These are phyloP conservation scores for Sclerotinia spermophila DNA, from an alignment of 2,329 filamentous ascomycete genomes.

Conservation along the genomic window DNA sequence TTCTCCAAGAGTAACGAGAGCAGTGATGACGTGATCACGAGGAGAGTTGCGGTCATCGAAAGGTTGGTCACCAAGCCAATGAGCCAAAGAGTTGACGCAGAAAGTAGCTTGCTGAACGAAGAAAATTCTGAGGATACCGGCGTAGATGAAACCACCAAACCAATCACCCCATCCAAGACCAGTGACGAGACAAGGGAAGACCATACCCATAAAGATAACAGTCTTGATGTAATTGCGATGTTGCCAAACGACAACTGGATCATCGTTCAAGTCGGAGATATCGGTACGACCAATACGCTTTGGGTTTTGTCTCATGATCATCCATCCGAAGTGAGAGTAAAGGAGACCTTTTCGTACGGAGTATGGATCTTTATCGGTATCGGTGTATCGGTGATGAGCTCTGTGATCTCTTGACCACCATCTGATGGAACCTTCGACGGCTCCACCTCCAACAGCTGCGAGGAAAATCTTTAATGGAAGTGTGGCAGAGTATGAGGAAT, in stretches of 20 bases:
- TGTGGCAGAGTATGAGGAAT: slow-evolving; percentile 76
- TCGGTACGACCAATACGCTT: slow-evolving; percentile 85
- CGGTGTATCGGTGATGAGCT: slow-evolving; percentile 86
- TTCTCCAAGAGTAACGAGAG: slow-evolving; percentile 79
- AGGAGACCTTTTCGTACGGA: slow-evolving; percentile 83
- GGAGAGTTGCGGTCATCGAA: slow-evolving; percentile 92
- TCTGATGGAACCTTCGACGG: slow-evolving; percentile 79
- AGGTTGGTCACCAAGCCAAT: slow-evolving; percentile 89
- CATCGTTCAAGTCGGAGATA: slow-evolving; percentile 83
- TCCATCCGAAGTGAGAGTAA: slow-evolving; percentile 85
- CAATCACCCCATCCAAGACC: slow-evolving; percentile 80
- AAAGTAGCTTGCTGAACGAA: slow-evolving; percentile 91
- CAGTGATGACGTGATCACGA: slow-evolving; percentile 82
- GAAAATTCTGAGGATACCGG: slow-evolving; percentile 80
- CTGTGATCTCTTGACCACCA: slow-evolving; percentile 89
- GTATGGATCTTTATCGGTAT: slow-evolving; percentile 89
- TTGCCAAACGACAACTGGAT: slow-evolving; percentile 81
- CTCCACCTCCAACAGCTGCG: slow-evolving; percentile 75
- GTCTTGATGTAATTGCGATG: slow-evolving; percentile 82
- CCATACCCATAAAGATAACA: slow-evolving; percentile 71
- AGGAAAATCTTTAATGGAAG: slow-evolving; percentile 77
- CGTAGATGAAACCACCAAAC: slow-evolving; percentile 79
- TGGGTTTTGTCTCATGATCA: slow-evolving; percentile 90
- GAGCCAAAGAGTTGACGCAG: slow-evolving; percentile 86
- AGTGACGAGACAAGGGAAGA: slow-evolving; percentile 71